phyloP scores from a whole-genome alignment of 1,284 basidiomycete genomes.

The Boletellus sp. region DNA sequence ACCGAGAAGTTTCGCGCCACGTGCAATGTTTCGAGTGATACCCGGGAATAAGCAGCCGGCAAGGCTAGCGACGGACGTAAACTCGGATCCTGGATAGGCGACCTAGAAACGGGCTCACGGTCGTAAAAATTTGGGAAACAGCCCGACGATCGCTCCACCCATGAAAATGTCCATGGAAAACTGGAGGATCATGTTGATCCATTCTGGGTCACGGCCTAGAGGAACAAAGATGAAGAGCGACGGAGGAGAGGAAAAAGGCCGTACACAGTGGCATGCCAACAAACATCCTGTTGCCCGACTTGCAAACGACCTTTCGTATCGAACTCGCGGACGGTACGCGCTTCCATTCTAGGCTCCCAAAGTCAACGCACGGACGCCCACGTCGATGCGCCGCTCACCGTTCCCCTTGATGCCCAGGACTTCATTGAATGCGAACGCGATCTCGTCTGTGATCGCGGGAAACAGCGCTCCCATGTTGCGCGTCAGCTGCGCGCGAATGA shows the following conservation, averaged over 20 bases:
- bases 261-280: constrained; percentile 34
- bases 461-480: constrained; percentile 27
- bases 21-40: neutral
- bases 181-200: constrained; percentile 33
- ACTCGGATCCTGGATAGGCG: neutral
- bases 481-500: constrained; percentile 30
- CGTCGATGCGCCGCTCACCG: constrained; percentile 12
- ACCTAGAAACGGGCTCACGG: constrained; percentile 29
- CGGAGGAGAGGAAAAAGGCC: neutral
- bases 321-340: constrained; percentile 1
- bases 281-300: constrained; percentile 38
- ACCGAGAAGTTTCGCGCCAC: constrained; percentile 25
- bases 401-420: constrained; percentile 12
- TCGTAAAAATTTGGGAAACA: constrained; percentile 38
- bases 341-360: constrained; percentile 18
- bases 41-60: neutral
- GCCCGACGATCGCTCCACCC: constrained; percentile 24
- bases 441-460: constrained; percentile 34
- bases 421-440: constrained; percentile 30
- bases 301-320: constrained; percentile 28
- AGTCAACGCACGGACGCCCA: neutral
- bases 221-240: neutral
- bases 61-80: neutral
- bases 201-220: constrained; percentile 30
- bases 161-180: constrained; percentile 34